These are phyloP conservation scores for Lumnitzera racemosa DNA, from an alignment of 345 rosid species.

Conservation along the genomic window DNA sequence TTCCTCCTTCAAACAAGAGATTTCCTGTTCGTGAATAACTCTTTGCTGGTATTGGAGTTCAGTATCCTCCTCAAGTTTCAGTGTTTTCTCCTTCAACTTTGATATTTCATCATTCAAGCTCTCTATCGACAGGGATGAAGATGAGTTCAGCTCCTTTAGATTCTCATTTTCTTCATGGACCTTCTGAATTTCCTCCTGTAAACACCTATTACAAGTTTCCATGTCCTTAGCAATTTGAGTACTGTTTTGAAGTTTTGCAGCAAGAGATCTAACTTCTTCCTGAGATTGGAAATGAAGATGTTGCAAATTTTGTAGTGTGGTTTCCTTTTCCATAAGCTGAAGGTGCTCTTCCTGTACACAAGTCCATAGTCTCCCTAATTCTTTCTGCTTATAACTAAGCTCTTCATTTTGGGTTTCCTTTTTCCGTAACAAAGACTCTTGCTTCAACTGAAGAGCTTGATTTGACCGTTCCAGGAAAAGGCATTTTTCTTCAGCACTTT, in stretches of 20 bases:
- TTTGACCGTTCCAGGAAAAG: conserved; percentile 59
- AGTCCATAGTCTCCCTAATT: conserved; percentile 75
- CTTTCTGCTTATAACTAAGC: conserved; percentile 72
- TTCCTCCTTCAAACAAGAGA: conserved; percentile 80
- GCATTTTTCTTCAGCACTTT: conserved; percentile 70
- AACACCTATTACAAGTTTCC: conserved; percentile 45
- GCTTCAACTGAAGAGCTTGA: conserved; percentile 56
- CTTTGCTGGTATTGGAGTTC: conserved; percentile 68
- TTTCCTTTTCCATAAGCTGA: conserved; percentile 73
- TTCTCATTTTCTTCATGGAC: conserved; percentile 41
- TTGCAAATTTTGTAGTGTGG: conserved; percentile 83
- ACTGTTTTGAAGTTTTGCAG: conserved; percentile 50
- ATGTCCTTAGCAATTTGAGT: conserved; percentile 47
- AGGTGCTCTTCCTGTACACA: conserved; percentile 78
- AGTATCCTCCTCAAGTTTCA: conserved; percentile 76
- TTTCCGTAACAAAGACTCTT: conserved; percentile 54
- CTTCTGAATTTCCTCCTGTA: conserved; percentile 49
- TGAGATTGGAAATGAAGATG: conserved; percentile 83
- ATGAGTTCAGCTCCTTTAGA: conserved; percentile 53
- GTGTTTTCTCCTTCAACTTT: conserved; percentile 53
- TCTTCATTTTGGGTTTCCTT: conserved; percentile 65
- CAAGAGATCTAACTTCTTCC: conserved; percentile 70
- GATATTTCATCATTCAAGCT: conserved; percentile 57
- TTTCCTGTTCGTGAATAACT: conserved; percentile 89
- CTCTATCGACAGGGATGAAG: conserved; percentile 57